Evolutionary conservation across 2,329 filamentous ascomycete species (phyloP), one percentile per base, ranked within the genome.

Genomic region (Diaporthe sp.): DNA sequence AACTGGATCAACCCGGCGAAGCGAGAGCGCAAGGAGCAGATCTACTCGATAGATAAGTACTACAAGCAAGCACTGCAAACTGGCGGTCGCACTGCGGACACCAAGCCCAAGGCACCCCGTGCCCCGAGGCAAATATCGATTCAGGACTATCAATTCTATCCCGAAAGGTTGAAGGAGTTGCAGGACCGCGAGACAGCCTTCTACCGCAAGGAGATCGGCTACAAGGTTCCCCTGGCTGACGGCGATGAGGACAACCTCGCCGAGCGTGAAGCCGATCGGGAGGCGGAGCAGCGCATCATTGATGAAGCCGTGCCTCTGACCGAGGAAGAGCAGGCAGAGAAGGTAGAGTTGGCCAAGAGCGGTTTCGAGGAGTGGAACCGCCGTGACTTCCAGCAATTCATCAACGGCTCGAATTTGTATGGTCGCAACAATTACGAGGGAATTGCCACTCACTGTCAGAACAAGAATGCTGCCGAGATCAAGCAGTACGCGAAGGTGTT

Each of bases 1-100:
- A 96, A 89, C 81, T 99, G 97, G 97, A 99, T 99, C 86, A 98
- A 99, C 81, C 97, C 97, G 2, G 93, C 96, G 22, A 99, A 99
- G 88, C 96, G 97, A 84, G 97, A 99, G 86, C 94, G 97, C 81
- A 99, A 98, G 85, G 96, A 98, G 82, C 95, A 98, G 83, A 95
- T 95, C 7, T 99, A 99, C 83, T 98, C 96, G 0, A 98, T 99
- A 87, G 97, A 99, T 84, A 98, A 98, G 84, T 99, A 99, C 86
- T 99, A 98, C 86, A 94, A 96, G 79, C 93, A 97, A 81, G 95
- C 95, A 13, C 90, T 99, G 81, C 90, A 91, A 49, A 97, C 94
- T 72, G 92, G 95, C 84, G 92, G 93, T 49, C 90, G 92, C 61
- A 93, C 92, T 34, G 92, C 95, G 53, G 95, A 98, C 77, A 90